Evolutionary conservation across 768 basidiomycete species (phyloP).

Genomic region (Xerocomellus chrysenteron): DNA sequence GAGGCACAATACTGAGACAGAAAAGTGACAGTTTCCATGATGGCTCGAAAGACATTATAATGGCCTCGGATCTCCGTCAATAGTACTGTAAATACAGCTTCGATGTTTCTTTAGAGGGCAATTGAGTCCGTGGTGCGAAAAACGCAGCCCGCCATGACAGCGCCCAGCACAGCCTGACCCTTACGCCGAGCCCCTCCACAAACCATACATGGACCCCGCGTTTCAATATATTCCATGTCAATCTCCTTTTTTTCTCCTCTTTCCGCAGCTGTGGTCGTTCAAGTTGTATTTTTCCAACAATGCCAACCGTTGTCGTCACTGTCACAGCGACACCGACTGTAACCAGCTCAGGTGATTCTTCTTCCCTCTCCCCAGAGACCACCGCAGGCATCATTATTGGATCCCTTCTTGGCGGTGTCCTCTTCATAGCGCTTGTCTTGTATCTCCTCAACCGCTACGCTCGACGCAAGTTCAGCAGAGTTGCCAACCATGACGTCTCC

Average conservation of each 20-base stretch:
- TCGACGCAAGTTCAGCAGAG: slow-evolving; percentile 14
- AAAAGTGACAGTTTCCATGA: background rate
- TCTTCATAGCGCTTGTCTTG: slow-evolving; percentile 12
- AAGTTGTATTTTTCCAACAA: background rate
- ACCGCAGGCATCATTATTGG: slow-evolving; percentile 26
- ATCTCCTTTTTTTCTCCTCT: background rate
- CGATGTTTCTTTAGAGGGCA: background rate
- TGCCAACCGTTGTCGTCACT: slow-evolving; percentile 12
- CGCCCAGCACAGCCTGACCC: slow-evolving; percentile 1
- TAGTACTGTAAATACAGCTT: too few species aligned
- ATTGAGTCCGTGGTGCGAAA: slow-evolving; percentile 12
- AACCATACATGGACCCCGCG: background rate
- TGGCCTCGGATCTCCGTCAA: too few species aligned
- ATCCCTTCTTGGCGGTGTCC: slow-evolving; percentile 8
- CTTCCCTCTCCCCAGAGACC: slow-evolving; percentile 6
- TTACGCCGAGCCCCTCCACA: background rate
- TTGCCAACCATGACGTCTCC: slow-evolving; percentile 11
- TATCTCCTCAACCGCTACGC: slow-evolving; percentile 12
- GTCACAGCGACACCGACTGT: background rate
- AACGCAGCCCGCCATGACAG: background rate
- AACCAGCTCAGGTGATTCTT: background rate
- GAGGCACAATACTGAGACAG: slow-evolving; percentile 13
- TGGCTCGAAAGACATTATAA: too few species aligned
- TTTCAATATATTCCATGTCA: background rate
- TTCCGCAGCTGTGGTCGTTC: background rate